These are phyloP conservation scores for Spathaspora sp. DNA, from an alignment of 805 yeast genomes.

Conservation along the genomic window DNA sequence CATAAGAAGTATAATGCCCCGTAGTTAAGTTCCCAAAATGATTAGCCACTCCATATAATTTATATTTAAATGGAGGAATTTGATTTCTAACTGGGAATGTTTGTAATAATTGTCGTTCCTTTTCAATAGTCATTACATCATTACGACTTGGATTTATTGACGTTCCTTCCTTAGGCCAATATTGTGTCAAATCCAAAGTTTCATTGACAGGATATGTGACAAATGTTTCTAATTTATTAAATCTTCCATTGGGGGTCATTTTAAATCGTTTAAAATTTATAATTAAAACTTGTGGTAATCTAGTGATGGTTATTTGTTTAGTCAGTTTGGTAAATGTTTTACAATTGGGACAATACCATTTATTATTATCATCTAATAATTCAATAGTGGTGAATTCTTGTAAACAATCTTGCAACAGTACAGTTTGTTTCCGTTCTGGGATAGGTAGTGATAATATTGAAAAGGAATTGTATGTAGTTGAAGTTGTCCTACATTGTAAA, in stretches of 20 bases:
- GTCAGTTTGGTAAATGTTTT: slow-evolving; percentile 58
- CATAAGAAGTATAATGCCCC: slow-evolving; percentile 87
- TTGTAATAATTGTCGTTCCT: slow-evolving; percentile 43
- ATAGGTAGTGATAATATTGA: slow-evolving; percentile 78
- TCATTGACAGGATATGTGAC: slow-evolving; percentile 62
- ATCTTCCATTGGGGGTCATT: slow-evolving; percentile 38
- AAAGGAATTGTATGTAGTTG: slow-evolving; percentile 84
- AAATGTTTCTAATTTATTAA: slow-evolving; percentile 59
- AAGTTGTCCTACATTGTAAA: slow-evolving; percentile 65
- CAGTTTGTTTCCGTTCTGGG: slow-evolving; percentile 41
- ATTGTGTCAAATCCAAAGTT: slow-evolving; percentile 58
- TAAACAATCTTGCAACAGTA: slow-evolving; percentile 58
- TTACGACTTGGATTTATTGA: slow-evolving; percentile 12
- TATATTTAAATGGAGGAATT: slow-evolving; percentile 73
- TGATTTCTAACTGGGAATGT: slow-evolving; percentile 68
- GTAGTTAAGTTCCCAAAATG: slow-evolving; percentile 80
- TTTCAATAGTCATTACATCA: slow-evolving; percentile 28
- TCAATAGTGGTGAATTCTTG: slow-evolving; percentile 76
- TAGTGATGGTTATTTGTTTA: slow-evolving; percentile 67
- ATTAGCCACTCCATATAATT: slow-evolving; percentile 75
- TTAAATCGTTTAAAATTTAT: slow-evolving; percentile 83
- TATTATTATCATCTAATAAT: slow-evolving; percentile 68
- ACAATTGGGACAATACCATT: slow-evolving; percentile 84
- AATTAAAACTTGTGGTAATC: slow-evolving; percentile 76
- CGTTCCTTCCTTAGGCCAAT: slow-evolving; percentile 61